Evolutionary conservation across 495 filamentous ascomycete genomes (phyloP).

Genomic region (Aspergillus avenaceus): DNA sequence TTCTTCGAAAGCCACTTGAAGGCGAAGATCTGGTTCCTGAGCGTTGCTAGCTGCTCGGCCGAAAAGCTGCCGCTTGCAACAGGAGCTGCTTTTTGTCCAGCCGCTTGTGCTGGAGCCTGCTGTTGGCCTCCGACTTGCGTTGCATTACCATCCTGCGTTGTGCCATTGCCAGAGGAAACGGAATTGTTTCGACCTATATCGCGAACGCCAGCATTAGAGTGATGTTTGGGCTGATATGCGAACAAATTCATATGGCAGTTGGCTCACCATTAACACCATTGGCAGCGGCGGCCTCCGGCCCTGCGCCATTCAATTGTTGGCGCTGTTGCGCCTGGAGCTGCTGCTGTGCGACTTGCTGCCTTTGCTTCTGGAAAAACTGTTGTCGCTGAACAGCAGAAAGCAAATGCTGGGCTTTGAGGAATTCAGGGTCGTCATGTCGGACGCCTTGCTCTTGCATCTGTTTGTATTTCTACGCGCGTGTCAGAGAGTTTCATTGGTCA

Average conservation of each 20-base stretch:
- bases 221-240: neutral
- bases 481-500: neutral
- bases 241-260: neutral
- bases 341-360: conserved; percentile 40
- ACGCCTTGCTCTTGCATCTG: conserved; percentile 77
- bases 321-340: conserved; percentile 46
- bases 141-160: conserved; percentile 23
- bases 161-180: conserved; percentile 38
- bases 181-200: conserved; percentile 38
- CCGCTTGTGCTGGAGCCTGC: conserved; percentile 21
- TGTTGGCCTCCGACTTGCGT: conserved; percentile 26
- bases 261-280: conserved; percentile 52
- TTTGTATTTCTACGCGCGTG: conserved; percentile 64
- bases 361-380: conserved; percentile 42
- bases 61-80: conserved; percentile 56
- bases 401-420: conserved; percentile 65
- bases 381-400: conserved; percentile 64
- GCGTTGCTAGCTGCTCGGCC: conserved; percentile 61
- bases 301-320: conserved; percentile 43
- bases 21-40: conserved; percentile 74
- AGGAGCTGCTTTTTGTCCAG: conserved; percentile 23
- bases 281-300: conserved; percentile 22
- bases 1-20: conserved; percentile 83
- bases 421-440: conserved; percentile 72
- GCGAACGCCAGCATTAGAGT: conserved; percentile 1